Percentiles rank a stretch among this genome's conserved stretches.
Evolutionary conservation across 208 protist species (phyloP).

Genomic region (Lotmaria passim): DNA sequence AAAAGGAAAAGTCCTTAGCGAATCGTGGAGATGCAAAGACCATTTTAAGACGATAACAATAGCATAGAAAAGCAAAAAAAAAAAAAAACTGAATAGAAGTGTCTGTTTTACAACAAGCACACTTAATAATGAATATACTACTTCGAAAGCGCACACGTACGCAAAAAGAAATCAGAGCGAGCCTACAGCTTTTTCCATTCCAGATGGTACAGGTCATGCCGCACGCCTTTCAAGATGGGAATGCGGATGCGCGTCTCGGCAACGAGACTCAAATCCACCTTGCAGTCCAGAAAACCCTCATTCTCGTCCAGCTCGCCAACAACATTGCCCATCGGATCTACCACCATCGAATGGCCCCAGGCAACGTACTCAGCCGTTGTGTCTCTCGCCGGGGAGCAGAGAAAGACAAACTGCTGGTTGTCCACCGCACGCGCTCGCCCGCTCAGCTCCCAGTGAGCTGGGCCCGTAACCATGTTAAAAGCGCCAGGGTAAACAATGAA

Average conservation of each 20-base stretch:
- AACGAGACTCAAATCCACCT: conserved; percentile 69
- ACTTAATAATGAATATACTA: neutral
- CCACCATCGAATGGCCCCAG: conserved; percentile 97
- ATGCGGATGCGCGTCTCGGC: conserved; percentile 52
- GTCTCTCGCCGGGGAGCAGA: conserved; percentile 96
- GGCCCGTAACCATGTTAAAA: conserved; percentile 99
- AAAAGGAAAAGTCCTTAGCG: no score
- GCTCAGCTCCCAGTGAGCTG: conserved; percentile 97
- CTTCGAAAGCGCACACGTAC: neutral
- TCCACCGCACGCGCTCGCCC: conserved; percentile 92
- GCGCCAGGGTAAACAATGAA: conserved; percentile 96
- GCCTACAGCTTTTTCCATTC: conserved; percentile 49
- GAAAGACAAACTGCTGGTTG: conserved; percentile 95
- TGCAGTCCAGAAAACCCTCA: conserved; percentile 63
- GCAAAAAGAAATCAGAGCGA: neutral
- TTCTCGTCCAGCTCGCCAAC: conserved; percentile 70
- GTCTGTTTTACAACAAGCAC: neutral
- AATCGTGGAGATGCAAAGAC: no score
- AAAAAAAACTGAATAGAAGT: neutral
- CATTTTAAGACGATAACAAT: no score
- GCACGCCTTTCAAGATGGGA: conserved; percentile 79
- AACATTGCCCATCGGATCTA: conserved; percentile 90
- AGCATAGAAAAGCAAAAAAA: neutral
- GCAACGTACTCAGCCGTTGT: conserved; percentile 88
- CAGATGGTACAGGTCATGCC: conserved; percentile 80